A percentile compares a stretch with the other conserved stretches of the same genome.
Conservation (phyloP, 176 grass and related monocot genomes). For the Hordeum marinum region DNA sequence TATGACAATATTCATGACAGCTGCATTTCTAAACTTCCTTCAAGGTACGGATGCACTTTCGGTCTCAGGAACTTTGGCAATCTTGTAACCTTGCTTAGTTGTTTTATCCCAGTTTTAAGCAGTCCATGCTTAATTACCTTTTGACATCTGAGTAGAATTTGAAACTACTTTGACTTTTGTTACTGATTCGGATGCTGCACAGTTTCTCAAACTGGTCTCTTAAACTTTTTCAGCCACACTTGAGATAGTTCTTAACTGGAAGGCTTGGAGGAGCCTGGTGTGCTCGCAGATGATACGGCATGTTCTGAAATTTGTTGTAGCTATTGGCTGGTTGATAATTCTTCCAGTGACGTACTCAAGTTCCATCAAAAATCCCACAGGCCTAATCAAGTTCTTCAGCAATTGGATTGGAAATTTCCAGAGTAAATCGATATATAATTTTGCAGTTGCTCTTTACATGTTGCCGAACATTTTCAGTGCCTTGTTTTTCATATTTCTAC, state of each 20-base stretch:
- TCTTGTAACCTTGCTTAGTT: not conserved
- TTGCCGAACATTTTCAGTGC: constrained; percentile 86
- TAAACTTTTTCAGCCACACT: constrained; percentile 56
- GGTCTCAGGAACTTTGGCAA: not conserved
- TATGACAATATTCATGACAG: constrained; percentile 90
- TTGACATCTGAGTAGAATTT: not conserved
- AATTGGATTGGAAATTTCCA: constrained; percentile 70
- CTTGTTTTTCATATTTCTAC: constrained; percentile 83
- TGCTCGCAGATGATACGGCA: constrained; percentile 66
- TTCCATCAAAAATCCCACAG: constrained; percentile 79
- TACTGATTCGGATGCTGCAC: constrained; percentile 5
- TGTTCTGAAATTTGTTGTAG: constrained; percentile 77
- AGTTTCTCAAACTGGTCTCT: constrained; percentile 19
- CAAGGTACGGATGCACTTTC: constrained; percentile 51
- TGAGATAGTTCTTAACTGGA: constrained; percentile 87
- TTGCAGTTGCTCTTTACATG: constrained; percentile 88
- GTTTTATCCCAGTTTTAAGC: not conserved
- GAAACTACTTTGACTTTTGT: not conserved
- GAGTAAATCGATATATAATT: constrained; percentile 74
- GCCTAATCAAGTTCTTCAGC: constrained; percentile 82
- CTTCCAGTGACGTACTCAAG: constrained; percentile 63
- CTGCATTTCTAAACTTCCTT: constrained; percentile 89
- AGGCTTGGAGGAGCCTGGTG: constrained; percentile 82
- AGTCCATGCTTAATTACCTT: not conserved
- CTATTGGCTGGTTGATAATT: constrained; percentile 88